phyloP scores from a whole-genome alignment of 202 grass and related monocot species.

The Zoysia matrella region DNA sequence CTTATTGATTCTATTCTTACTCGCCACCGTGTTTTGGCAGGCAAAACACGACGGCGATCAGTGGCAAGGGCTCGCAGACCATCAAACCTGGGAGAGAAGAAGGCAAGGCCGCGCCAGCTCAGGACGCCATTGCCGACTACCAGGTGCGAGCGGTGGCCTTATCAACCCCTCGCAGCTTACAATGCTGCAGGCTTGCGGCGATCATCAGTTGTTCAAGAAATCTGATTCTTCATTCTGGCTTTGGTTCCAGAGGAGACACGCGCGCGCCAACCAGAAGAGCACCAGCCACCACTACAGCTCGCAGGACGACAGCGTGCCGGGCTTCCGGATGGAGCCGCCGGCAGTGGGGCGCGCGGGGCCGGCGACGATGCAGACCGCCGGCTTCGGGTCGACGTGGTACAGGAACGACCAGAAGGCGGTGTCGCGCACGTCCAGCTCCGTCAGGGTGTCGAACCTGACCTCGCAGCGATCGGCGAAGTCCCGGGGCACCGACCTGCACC shows the following conservation, averaged over 20 bases:
- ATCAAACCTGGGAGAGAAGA: constrained; percentile 60
- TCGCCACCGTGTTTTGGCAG: constrained; percentile 27
- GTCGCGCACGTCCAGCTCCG: constrained; percentile 60
- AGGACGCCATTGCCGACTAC: constrained; percentile 46
- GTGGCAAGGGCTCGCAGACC: constrained; percentile 57
- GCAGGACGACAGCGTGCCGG: constrained; percentile 62
- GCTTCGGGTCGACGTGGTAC: constrained; percentile 80
- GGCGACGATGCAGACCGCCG: constrained; percentile 46
- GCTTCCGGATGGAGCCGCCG: constrained; percentile 72
- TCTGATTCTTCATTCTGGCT: neutral
- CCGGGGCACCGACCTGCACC: constrained; percentile 78
- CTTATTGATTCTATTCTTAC: neutral
- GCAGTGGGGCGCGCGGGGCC: constrained; percentile 22
- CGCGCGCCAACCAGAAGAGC: constrained; percentile 54
- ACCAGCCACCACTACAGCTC: constrained; percentile 67
- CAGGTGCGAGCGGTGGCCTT: constrained; percentile 45
- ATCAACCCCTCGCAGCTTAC: neutral
- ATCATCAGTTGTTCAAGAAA: neutral
- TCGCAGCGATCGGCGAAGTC: constrained; percentile 45
- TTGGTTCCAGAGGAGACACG: constrained; percentile 53
- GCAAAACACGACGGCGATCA: constrained; percentile 58
- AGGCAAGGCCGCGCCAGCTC: constrained; percentile 46
- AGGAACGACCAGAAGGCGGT: constrained; percentile 43
- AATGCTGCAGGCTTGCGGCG: neutral
- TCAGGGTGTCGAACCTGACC: constrained; percentile 54